Base-by-base conservation (phyloP, 2,329 filamentous ascomycete genomes). In the Plectosphaerella cucumerina region DNA sequence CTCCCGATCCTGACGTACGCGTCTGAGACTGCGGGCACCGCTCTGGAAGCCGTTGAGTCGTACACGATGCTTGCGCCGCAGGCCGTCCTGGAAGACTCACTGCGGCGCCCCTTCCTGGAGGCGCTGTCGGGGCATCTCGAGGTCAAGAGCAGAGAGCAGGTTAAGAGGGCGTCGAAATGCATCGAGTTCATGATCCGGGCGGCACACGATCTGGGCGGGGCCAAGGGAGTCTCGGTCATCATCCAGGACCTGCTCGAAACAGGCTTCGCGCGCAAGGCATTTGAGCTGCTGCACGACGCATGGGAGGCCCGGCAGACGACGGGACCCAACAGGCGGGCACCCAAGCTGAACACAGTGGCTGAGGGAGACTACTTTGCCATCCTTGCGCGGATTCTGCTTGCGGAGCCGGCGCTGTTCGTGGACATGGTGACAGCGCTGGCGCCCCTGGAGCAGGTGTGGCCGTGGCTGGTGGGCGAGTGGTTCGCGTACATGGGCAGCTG, bases 291-390 rank as follows among this genome's bases (percentile, higher is more conserved):
- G 1, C 84, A 83, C 61, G 80, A 85, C 48, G 80, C 85, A 3
- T 85, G 83, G 78, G 81, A 87, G 61, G 85, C 89, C 3, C 86
- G 89, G 59, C 86, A 95, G 65, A 90, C 88, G 0, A 89, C 88
- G 0, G 93, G 94, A 0, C 92, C 93, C 0, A 88, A 89, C 61
- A 80, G 80, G 22, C 87, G 80, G 58, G 76, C 82, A 18, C 80
- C 85, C 39, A 81, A 82, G 26, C 80, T 97, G 33, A 86, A 87
- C 59, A 83, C 85, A 12, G 78, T 91, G 11, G 85, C 89, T 1
- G 85, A 96, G 62, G 88, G 88, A 0, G 89, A 96, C 63, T 96
- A 96, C 65, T 87, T 96, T 62, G 81, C 84, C 5, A 84, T 97
- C 2, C 76, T 99, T 2, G 86, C 90, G 2, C 86, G 92, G 1